A percentile compares a stretch with the other conserved stretches of the same genome.
Conservation (phyloP, 2,329 filamentous ascomycete genomes). For the Trichoderma sp. region DNA sequence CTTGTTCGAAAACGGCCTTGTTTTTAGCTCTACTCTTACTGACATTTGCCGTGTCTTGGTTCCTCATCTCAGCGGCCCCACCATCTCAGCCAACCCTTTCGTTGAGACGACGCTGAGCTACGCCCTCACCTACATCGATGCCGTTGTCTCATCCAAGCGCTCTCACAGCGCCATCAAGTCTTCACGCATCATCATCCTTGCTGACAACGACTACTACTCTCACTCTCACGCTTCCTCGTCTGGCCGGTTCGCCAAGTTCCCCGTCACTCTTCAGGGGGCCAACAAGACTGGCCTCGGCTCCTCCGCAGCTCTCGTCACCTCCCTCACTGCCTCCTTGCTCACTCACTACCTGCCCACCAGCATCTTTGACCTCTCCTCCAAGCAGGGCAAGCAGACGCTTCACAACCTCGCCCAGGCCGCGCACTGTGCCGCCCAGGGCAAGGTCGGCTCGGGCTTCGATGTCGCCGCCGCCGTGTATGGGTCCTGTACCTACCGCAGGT, state of each 20-base stretch:
- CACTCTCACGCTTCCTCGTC: conserved; percentile 38
- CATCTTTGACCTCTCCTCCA: conserved; percentile 56
- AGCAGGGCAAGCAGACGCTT: conserved; percentile 57
- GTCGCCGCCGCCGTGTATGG: conserved; percentile 91
- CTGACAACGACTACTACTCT: conserved; percentile 97
- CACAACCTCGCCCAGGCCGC: conserved; percentile 94
- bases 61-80: conserved; percentile 40
- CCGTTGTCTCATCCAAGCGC: conserved; percentile 35
- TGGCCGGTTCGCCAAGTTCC: conserved; percentile 72
- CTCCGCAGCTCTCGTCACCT: conserved; percentile 88
- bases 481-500: conserved; percentile 86
- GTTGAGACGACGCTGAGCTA: conserved; percentile 90
- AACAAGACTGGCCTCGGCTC: conserved; percentile 97
- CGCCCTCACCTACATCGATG: conserved; percentile 74
- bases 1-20: background rate
- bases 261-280: conserved; percentile 69
- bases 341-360: conserved; percentile 65
- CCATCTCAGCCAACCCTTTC: conserved; percentile 67
- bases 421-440: conserved; percentile 94
- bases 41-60: background rate
- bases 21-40: background rate
- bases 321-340: conserved; percentile 75
- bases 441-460: conserved; percentile 94
- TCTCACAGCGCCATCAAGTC: conserved; percentile 56
- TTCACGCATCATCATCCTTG: conserved; percentile 78